These are phyloP conservation scores for Botrytis hyacinthi DNA, from an alignment of 2,329 filamentous ascomycete genomes.

Conservation along the genomic window DNA sequence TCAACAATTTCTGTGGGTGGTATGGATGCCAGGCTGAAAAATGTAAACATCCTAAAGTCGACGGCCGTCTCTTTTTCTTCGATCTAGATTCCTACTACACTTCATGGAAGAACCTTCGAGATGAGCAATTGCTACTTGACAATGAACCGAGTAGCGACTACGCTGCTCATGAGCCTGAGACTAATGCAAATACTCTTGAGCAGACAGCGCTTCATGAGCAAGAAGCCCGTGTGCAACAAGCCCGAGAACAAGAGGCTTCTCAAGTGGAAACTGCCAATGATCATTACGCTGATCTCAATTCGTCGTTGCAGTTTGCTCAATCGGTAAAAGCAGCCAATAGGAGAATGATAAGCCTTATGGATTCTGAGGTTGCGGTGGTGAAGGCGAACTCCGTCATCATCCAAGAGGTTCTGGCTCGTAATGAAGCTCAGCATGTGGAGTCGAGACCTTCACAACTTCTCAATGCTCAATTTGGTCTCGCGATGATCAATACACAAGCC, in stretches of 20 bases:
- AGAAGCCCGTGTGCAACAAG: neutral
- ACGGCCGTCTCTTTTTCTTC: neutral
- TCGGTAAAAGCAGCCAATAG: no score
- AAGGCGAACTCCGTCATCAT: neutral
- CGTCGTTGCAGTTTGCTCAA: no score
- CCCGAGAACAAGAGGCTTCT: neutral
- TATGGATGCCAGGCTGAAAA: neutral
- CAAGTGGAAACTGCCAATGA: neutral
- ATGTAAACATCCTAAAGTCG: neutral
- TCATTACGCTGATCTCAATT: neutral
- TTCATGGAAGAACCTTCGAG: neutral
- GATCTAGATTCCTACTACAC: neutral
- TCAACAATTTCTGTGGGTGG: slow-evolving; percentile 1
- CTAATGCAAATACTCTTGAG: neutral
- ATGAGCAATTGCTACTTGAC: neutral
- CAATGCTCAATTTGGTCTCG: neutral
- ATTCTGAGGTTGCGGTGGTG: neutral
- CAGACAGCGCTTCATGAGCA: neutral
- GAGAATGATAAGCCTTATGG: no score
- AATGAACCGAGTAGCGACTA: neutral
- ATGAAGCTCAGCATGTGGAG: neutral
- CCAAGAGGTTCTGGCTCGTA: neutral
- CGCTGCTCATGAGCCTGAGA: neutral
- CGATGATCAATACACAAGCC: neutral
- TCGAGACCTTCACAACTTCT: no score